Evolutionary conservation across 148 eudicot genomes (phyloP).

Genomic region (Chenopodium album): DNA sequence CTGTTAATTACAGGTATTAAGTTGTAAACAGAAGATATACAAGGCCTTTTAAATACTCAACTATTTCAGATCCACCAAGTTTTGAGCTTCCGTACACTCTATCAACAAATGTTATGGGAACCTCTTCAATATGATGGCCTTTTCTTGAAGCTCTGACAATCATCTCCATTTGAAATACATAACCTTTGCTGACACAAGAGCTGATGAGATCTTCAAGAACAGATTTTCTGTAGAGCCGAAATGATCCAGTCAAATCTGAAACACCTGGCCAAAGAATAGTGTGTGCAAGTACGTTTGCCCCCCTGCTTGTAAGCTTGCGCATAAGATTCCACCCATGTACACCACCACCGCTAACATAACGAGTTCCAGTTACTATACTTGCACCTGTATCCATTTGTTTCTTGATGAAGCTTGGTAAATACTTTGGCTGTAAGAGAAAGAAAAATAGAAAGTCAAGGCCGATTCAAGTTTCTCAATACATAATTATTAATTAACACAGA

Average conservation of each 20-base stretch:
- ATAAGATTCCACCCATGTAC: conserved; percentile 97
- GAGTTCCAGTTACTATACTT: conserved; percentile 90
- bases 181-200: conserved; percentile 85
- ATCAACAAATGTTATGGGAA: conserved; percentile 93
- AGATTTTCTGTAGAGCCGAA: conserved; percentile 81
- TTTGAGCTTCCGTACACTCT: conserved; percentile 96
- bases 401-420: conserved; percentile 87
- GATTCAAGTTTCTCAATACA: conserved; percentile 2
- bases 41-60: conserved; percentile 82
- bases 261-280: conserved; percentile 99
- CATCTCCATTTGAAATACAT: conserved; percentile 98
- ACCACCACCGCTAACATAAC: conserved; percentile 92
- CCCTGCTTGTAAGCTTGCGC: conserved; percentile 98
- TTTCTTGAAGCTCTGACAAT: conserved; percentile 93
- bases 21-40: conserved; percentile 79
- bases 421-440: conserved; percentile 75
- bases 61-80: conserved; percentile 93
- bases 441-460: background rate
- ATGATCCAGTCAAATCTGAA: conserved; percentile 98
- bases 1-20: conserved; percentile 23
- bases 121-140: conserved; percentile 92
- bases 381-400: conserved; percentile 93
- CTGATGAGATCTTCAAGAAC: conserved; percentile 90
- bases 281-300: conserved; percentile 96
- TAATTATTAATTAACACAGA: background rate